These are phyloP conservation scores for Xylaria arbuscula DNA, from an alignment of 2,329 filamentous ascomycete species.

Conservation along the genomic window DNA sequence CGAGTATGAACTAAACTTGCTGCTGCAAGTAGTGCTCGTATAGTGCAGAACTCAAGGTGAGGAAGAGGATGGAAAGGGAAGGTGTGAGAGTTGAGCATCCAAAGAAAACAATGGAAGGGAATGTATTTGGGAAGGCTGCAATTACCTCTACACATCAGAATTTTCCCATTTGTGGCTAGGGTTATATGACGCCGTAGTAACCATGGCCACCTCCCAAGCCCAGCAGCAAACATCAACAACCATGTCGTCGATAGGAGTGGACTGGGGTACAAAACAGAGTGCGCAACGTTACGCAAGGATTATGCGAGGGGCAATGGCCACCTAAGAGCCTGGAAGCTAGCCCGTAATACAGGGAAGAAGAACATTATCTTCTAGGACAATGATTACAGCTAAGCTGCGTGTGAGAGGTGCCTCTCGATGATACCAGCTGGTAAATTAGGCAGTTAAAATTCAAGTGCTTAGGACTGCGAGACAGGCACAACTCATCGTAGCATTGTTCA, in stretches of 20 bases:
- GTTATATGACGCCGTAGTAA: constrained; percentile 16
- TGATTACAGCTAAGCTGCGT: background rate
- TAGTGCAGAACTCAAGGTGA: constrained; percentile 21
- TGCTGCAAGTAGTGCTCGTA: background rate
- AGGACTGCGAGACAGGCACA: background rate
- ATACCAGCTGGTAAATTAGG: background rate
- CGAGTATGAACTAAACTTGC: constrained; percentile 16
- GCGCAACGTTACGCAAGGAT: constrained; percentile 8
- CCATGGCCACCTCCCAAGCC: constrained; percentile 11
- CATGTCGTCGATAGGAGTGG: constrained; percentile 21
- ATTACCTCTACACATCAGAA: constrained; percentile 20
- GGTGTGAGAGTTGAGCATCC: constrained; percentile 21
- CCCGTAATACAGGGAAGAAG: background rate
- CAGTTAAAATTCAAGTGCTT: background rate
- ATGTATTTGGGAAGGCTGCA: background rate
- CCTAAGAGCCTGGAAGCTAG: background rate
- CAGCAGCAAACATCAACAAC: constrained; percentile 23
- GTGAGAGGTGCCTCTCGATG: background rate
- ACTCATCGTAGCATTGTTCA: background rate
- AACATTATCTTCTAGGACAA: background rate
- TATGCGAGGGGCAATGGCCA: background rate
- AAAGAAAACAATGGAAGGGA: constrained; percentile 15
- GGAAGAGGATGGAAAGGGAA: constrained; percentile 10
- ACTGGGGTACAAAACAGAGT: background rate
- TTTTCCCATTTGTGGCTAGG: constrained; percentile 22